phyloP scores from a whole-genome alignment of 116 monocot genomes.

The Papilionanthe hybrid region DNA sequence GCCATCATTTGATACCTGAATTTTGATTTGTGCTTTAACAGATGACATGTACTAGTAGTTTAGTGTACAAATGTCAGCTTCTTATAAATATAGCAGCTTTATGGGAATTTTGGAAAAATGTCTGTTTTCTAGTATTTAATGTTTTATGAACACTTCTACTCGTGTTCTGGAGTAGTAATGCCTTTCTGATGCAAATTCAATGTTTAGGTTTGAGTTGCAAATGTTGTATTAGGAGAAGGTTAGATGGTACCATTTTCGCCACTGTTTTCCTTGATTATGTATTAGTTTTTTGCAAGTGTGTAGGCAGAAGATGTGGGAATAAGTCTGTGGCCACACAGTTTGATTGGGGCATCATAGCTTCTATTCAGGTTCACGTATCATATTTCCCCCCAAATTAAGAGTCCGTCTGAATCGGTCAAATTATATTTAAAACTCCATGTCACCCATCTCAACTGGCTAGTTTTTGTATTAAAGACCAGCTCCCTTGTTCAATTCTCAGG shows the following conservation, averaged over 20 bases:
- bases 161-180: not conserved
- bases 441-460: not conserved
- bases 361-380: not conserved
- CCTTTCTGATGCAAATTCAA: not conserved
- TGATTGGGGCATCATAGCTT: not conserved
- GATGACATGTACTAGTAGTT: not conserved
- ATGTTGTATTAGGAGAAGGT: not conserved
- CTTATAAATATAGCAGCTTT: not conserved
- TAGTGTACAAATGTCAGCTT: not conserved
- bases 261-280: not conserved
- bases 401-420: no score
- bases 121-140: not conserved
- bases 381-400: not conserved
- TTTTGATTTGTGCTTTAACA: not conserved
- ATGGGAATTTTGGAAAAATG: not conserved
- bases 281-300: not conserved
- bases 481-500: not conserved
- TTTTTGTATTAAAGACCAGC: not conserved
- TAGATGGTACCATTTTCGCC: not conserved
- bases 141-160: not conserved
- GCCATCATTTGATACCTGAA: not conserved
- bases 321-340: not conserved
- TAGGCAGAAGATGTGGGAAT: not conserved
- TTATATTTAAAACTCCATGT: not conserved
- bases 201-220: not conserved